phyloP scores from a whole-genome alignment of 2,329 filamentous ascomycete genomes.

The Neofusicoccum cordaticola region DNA sequence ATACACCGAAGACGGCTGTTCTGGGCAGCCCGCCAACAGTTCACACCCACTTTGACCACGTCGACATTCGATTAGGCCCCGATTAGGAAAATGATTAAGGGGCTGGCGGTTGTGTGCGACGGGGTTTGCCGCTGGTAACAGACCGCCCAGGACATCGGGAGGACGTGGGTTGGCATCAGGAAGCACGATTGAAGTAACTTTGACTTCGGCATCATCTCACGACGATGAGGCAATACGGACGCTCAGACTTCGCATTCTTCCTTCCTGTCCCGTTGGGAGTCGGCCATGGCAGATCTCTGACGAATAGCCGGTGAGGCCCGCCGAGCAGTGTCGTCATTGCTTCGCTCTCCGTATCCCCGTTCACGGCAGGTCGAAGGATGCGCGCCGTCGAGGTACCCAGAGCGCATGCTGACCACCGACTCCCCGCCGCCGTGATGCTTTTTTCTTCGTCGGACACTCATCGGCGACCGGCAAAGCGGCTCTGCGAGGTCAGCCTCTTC shows the following conservation, averaged over 20 bases:
- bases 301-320: neutral
- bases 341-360: neutral
- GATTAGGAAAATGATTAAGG: neutral
- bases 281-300: neutral
- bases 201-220: neutral
- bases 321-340: neutral
- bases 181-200: no score
- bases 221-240: neutral
- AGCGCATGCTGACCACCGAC: no score
- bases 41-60: neutral
- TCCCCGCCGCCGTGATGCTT: neutral
- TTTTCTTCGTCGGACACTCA: neutral
- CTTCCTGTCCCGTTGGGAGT: neutral
- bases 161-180: neutral
- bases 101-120: neutral
- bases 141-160: neutral
- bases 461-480: neutral
- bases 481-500: neutral
- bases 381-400: neutral
- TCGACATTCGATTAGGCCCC: neutral
- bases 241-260: neutral
- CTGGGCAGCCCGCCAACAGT: neutral
- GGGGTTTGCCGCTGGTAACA: neutral
- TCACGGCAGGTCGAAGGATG: neutral
- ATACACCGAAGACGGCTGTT: neutral